Conservation (phyloP, 495 filamentous ascomycete species). For the Penicillium chermesinum region DNA sequence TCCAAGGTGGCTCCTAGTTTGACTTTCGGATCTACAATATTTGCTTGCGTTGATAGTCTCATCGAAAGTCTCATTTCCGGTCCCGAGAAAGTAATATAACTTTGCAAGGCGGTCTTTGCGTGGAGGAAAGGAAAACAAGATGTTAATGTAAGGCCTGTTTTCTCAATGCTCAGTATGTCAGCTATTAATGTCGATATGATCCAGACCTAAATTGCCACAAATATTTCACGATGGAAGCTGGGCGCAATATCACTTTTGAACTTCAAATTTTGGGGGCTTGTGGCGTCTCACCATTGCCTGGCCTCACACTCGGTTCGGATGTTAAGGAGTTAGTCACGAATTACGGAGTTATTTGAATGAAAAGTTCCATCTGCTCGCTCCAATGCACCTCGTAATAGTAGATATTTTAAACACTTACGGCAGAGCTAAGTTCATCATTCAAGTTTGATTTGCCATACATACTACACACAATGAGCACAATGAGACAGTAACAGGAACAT, state of each 20-base stretch:
- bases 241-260: slow-evolving; percentile 12
- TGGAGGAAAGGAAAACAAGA: slow-evolving; percentile 35
- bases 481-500: too few species aligned
- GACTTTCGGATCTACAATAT: too few species aligned
- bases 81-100: slow-evolving; percentile 6
- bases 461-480: too few species aligned
- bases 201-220: slow-evolving; percentile 16
- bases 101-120: slow-evolving; percentile 19
- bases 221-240: slow-evolving; percentile 3
- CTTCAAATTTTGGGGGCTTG: slow-evolving; percentile 5
- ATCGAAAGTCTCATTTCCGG: neutral
- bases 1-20: too few species aligned
- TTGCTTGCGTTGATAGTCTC: neutral
- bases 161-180: neutral
- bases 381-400: too few species aligned
- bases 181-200: neutral
- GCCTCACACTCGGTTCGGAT: slow-evolving; percentile 1
- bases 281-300: slow-evolving; percentile 1
- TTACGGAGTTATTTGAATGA: slow-evolving; percentile 15
- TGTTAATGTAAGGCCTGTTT: slow-evolving; percentile 21
- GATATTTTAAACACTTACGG: too few species aligned
- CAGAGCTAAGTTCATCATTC: too few species aligned
- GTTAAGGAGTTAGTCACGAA: slow-evolving; percentile 17
- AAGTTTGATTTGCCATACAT: too few species aligned
- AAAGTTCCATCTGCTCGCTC: too few species aligned